These are phyloP conservation scores for Scleromitrula shiraiana DNA, from an alignment of 2,329 filamentous ascomycete genomes.

Conservation along the genomic window DNA sequence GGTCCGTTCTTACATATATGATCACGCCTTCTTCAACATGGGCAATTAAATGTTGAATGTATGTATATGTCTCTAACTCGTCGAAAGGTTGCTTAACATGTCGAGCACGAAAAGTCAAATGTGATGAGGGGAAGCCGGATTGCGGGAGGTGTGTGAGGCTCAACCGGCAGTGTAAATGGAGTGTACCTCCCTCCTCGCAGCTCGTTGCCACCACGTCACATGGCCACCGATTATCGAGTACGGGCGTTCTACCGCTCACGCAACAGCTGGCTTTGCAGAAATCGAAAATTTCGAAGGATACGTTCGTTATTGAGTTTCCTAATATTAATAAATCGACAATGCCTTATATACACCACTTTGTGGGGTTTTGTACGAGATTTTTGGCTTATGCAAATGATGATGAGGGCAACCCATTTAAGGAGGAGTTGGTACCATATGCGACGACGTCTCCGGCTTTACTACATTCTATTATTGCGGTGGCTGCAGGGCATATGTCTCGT, in stretches of 20 bases:
- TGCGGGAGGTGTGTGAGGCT: conserved; percentile 38
- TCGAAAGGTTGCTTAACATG: conserved; percentile 53
- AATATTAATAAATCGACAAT: conserved; percentile 22
- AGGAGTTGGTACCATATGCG: conserved; percentile 23
- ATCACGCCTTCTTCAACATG: too few species aligned
- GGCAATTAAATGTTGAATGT: too few species aligned
- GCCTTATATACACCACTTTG: conserved; percentile 28
- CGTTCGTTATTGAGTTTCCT: conserved; percentile 26
- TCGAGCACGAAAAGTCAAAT: conserved; percentile 63
- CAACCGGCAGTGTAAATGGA: conserved; percentile 25
- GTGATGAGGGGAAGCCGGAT: conserved; percentile 57
- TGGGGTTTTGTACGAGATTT: conserved; percentile 26
- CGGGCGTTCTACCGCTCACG: conserved; percentile 3
- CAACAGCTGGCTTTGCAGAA: conserved; percentile 8
- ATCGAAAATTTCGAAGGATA: conserved; percentile 18
- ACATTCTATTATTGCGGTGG: conserved; percentile 27
- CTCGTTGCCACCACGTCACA: conserved; percentile 7
- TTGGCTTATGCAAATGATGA: conserved; percentile 27
- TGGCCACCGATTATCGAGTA: conserved; percentile 1
- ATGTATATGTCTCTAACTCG: background rate
- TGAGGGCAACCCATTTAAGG: conserved; percentile 27
- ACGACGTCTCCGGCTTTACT: conserved; percentile 24
- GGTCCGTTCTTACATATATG: conserved; percentile 15
- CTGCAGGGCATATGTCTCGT: conserved; percentile 25
- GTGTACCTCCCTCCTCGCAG: conserved; percentile 7